Evolutionary conservation across 805 yeast species (phyloP).

Genomic region (Metschnikowia gelsemii): DNA sequence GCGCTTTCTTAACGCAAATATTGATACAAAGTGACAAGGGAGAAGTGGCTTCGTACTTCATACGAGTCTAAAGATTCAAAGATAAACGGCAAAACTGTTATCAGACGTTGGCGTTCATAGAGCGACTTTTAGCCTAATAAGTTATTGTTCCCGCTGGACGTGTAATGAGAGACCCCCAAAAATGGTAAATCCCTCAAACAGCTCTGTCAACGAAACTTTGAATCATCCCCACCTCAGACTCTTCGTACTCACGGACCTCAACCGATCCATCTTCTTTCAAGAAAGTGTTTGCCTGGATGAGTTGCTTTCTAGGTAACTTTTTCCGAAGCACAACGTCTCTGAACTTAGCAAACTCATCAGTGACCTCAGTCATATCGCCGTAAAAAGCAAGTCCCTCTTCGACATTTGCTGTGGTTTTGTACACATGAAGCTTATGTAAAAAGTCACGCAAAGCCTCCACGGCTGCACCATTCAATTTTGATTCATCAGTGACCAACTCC

Average conservation of each 20-base stretch:
- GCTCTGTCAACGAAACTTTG: constrained; percentile 63
- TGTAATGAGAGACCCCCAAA: too few species aligned
- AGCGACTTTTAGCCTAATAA: too few species aligned
- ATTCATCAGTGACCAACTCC: constrained; percentile 54
- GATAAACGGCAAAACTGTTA: too few species aligned
- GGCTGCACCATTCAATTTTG: constrained; percentile 66
- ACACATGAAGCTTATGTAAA: constrained; percentile 70
- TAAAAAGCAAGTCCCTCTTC: constrained; percentile 63
- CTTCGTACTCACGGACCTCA: constrained; percentile 69
- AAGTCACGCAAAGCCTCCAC: constrained; percentile 72
- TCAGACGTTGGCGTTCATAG: too few species aligned
- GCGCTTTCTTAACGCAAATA: too few species aligned
- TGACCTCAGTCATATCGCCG: constrained; percentile 64
- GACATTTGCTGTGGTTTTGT: constrained; percentile 75
- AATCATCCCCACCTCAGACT: constrained; percentile 72
- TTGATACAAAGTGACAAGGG: too few species aligned
- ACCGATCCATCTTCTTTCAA: constrained; percentile 44
- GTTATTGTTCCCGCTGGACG: too few species aligned
- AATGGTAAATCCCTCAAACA: constrained; percentile 21
- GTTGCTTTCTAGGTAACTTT: constrained; percentile 80
- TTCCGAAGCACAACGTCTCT: constrained; percentile 68
- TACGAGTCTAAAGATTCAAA: too few species aligned
- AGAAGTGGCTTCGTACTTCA: too few species aligned
- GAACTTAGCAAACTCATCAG: constrained; percentile 58
- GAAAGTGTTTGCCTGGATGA: constrained; percentile 77